Percentiles rank a stretch among this genome's conserved stretches.
These are phyloP conservation scores for Penicillium occitanis DNA, from an alignment of 2,329 filamentous ascomycete genomes.

Conservation along the genomic window DNA sequence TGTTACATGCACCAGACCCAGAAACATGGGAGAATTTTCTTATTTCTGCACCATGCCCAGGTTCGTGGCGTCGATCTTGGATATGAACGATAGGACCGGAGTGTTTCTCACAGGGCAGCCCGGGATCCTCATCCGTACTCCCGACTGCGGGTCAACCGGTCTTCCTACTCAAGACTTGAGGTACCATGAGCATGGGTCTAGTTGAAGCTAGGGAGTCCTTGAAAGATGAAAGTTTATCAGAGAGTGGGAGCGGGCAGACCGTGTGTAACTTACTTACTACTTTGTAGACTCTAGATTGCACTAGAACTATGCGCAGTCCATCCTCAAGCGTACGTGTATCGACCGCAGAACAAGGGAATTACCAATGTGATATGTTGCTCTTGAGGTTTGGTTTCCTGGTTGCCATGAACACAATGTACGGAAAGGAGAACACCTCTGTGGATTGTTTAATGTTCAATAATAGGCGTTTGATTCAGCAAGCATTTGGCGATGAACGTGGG, in stretches of 20 bases:
- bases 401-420: not conserved
- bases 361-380: not conserved
- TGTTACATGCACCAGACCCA: not conserved
- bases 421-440: not conserved
- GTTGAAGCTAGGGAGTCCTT: not conserved
- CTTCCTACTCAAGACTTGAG: not conserved
- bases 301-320: not conserved
- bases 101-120: constrained; percentile 6
- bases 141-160: constrained; percentile 3
- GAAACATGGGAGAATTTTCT: not conserved
- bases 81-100: constrained; percentile 12
- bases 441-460: not conserved
- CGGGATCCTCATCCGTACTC: constrained; percentile 13
- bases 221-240: constrained; percentile 7
- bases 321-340: not conserved
- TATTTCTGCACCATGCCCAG: constrained; percentile 2
- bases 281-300: not conserved
- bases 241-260: not conserved
- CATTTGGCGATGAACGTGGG: constrained; percentile 7
- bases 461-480: constrained; percentile 8
- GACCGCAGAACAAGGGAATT: not conserved
- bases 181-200: not conserved
- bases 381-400: not conserved
- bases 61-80: constrained; percentile 11
- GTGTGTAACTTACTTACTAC: not conserved